Base-by-base conservation (phyloP, 768 basidiomycete species). In the Lactarius deliciosus region DNA sequence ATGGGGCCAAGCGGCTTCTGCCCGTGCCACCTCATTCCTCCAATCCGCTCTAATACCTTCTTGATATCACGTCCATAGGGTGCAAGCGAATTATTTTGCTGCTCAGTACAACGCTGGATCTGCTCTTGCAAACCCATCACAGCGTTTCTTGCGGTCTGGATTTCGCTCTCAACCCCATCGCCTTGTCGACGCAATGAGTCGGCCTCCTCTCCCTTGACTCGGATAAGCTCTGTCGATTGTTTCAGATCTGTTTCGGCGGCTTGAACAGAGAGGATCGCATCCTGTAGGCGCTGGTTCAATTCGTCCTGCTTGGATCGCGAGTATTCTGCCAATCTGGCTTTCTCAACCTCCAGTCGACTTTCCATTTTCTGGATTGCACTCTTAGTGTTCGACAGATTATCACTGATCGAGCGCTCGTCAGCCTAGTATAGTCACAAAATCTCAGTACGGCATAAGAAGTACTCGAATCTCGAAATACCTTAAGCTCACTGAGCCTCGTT, bases 1-100 rank as follows among this genome's bases (percentile, higher is more conserved):
- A 98, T 78, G 0, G 96, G 96, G 0, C 92, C 92, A 40, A 92
- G 75, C 0, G 91, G 91, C 22, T 72, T 73, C 56, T 86, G 81
- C 3, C 92, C 92, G 32, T 78, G 68, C 93, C 92, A 94, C 6
- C 64, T 77, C 74, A 76, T 78, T 34, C 71, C 72, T 54, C 76
- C 74, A 62, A 95, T 86, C 47, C 76, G 78, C 11, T 80, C 79
- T 54, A 91, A 71, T 9, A 93, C 81, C 0, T 71, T 71, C 66
- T 85, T 83, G 73, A 92, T 86, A 56, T 86, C 80, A 38, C 73
- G 75, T 2, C 91, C 91, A 69, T 86, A 92, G 2, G 86, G 81
- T 11, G 84, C 79, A 18, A 88, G 80, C 50, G 78, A 80, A 71
- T 90, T 86, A 67, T 81, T 80, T 71, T 86, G 84, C 45, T 82